Evolutionary conservation across 208 protist species (phyloP).

Genomic region (Acanthamoeba royreba): DNA sequence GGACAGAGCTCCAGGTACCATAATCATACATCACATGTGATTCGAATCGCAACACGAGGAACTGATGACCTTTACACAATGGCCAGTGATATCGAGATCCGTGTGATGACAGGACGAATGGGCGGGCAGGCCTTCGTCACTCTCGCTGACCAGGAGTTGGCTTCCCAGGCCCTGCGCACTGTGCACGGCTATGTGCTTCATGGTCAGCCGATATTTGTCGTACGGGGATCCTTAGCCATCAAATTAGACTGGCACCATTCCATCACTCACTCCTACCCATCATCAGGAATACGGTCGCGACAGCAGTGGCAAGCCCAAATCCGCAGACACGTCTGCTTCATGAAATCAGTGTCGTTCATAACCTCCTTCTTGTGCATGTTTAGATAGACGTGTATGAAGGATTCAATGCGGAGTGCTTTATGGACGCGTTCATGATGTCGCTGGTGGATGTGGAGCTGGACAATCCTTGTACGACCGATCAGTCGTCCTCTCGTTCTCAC

Average conservation of each 20-base stretch:
- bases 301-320: not conserved
- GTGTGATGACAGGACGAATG: not conserved
- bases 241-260: too few relatives aligned
- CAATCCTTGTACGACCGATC: too few relatives aligned
- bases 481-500: not conserved
- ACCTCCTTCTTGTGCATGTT: too few relatives aligned
- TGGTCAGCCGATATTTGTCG: not conserved
- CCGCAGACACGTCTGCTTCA: not conserved
- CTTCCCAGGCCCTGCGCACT: not conserved
- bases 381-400: too few relatives aligned
- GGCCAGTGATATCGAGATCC: conserved; percentile 11
- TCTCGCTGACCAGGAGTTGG: not conserved
- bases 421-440: too few relatives aligned
- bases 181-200: not conserved
- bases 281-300: not conserved
- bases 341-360: too few relatives aligned
- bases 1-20: not conserved
- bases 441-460: too few relatives aligned
- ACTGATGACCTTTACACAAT: not conserved
- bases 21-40: not conserved
- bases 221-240: not conserved
- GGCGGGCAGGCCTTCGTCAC: conserved; percentile 6
- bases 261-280: not conserved
- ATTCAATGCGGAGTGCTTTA: too few relatives aligned
- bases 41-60: not conserved